Base-by-base conservation (phyloP, 257 asterid species). In the Ajuga chamaepitys region DNA sequence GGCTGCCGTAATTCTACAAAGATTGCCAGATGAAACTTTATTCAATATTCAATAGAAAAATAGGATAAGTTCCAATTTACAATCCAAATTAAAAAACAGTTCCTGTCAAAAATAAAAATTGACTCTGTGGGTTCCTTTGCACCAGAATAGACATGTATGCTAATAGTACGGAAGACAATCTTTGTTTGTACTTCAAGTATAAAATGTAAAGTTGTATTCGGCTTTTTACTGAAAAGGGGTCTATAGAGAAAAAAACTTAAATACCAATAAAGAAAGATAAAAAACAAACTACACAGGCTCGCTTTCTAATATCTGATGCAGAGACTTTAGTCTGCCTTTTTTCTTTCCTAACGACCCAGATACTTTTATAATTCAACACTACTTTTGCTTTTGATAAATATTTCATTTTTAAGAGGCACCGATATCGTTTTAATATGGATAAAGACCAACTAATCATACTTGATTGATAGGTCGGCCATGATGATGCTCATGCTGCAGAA, bases 401-500 rank as follows among this genome's bases (percentile, higher is more conserved):
- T 35, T 66, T 4, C 1, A 30, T 8, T 30, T 30, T 30, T 8
- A 30, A 4, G 37, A 4, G 37, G 37, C 4, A 30, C 37, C 4
- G 5, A 30, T 30, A 3, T 30, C 7, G 37, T n/a, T n/a, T n/a
- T n/a, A 8, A 4, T 30, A 30, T 30, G 1, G 37, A 52, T 48
- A 51, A 42, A 66, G 51, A 48, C 40, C 54, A 74, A 60, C 47
- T 40, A 68, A 12, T 35, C 78, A 59, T 75, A 89, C 99, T 81
- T 84, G 97, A 70, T 78, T 82, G 63, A 80, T 88, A 51, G 95
- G 81, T 59, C 93, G 88, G 57, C 97, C 88, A 62, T 88, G 93
- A 78, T 94, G 99, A 86, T 86, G 97, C 79, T 88, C 97, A 73
- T 94, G 97, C 89, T 94, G 99, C 81, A 94, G 84, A 77, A 88